Conservation (phyloP, 176 grass and related monocot species). For the Rhynchospora tenuis region DNA sequence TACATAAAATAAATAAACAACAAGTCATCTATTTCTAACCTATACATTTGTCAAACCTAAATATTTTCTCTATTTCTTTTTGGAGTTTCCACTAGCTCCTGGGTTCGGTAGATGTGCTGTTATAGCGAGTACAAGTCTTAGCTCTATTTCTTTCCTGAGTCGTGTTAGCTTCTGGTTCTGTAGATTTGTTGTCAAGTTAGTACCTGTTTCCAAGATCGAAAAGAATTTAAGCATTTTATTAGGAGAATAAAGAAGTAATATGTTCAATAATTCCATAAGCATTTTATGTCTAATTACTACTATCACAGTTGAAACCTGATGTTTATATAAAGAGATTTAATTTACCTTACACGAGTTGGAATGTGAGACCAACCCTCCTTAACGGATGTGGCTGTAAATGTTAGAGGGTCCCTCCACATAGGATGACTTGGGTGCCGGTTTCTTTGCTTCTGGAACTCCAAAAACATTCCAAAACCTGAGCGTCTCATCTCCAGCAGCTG, state of each 20-base stretch:
- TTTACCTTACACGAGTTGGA: not conserved
- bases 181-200: not conserved
- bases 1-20: too few relatives aligned
- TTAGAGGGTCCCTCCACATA: slow-evolving; percentile 27
- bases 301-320: not conserved
- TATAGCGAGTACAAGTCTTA: not conserved
- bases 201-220: not conserved
- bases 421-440: slow-evolving; percentile 16
- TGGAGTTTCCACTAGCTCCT: too few relatives aligned
- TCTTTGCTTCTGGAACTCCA: slow-evolving; percentile 35
- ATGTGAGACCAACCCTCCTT: not conserved
- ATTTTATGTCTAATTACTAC: too few relatives aligned
- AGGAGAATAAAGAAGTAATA: too few relatives aligned
- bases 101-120: too few relatives aligned
- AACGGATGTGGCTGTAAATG: slow-evolving; percentile 46
- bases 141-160: not conserved
- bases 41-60: too few relatives aligned
- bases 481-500: slow-evolving; percentile 44
- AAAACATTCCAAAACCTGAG: slow-evolving; percentile 55
- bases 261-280: too few relatives aligned
- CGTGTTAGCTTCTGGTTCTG: not conserved
- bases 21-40: too few relatives aligned
- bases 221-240: too few relatives aligned
- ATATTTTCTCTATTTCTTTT: too few relatives aligned
- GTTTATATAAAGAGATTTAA: not conserved